Conservation (phyloP, 2,329 filamentous ascomycete genomes). For the Aspergillus sp. region DNA sequence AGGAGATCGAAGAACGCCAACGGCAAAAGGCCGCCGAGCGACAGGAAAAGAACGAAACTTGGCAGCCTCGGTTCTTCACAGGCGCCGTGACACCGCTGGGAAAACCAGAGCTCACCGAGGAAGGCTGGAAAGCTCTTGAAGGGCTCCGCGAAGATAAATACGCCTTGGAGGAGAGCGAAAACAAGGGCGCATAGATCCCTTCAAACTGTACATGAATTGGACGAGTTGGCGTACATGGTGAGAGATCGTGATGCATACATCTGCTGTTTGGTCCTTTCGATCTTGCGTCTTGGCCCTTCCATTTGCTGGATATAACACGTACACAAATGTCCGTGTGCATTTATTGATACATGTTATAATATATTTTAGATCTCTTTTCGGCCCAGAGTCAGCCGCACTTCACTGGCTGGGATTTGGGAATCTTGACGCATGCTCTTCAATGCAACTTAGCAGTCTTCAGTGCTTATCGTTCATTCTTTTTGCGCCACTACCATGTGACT, state of each 20-base stretch:
- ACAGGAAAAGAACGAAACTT: constrained; percentile 66
- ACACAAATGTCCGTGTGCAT: neutral
- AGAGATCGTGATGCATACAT: constrained; percentile 11
- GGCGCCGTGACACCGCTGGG: constrained; percentile 59
- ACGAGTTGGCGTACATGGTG: constrained; percentile 25
- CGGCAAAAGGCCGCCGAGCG: constrained; percentile 79
- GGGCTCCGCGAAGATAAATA: constrained; percentile 55
- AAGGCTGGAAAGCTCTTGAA: constrained; percentile 59
- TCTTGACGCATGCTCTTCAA: neutral
- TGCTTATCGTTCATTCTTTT: no score
- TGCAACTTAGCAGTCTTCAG: neutral
- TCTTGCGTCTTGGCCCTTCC: neutral
- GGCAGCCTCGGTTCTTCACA: constrained; percentile 86
- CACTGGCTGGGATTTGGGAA: no score
- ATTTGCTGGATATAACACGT: neutral
- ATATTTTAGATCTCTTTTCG: neutral
- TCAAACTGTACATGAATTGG: constrained; percentile 6
- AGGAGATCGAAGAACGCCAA: constrained; percentile 88
- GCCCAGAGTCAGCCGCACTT: neutral
- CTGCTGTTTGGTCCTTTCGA: neutral
- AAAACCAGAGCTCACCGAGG: constrained; percentile 61
- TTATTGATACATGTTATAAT: neutral
- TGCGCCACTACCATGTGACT: no score
- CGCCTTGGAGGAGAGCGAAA: constrained; percentile 43
- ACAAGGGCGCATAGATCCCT: constrained; percentile 30